Conservation (phyloP, 768 basidiomycete species). For the Lactifluus pinguis region DNA sequence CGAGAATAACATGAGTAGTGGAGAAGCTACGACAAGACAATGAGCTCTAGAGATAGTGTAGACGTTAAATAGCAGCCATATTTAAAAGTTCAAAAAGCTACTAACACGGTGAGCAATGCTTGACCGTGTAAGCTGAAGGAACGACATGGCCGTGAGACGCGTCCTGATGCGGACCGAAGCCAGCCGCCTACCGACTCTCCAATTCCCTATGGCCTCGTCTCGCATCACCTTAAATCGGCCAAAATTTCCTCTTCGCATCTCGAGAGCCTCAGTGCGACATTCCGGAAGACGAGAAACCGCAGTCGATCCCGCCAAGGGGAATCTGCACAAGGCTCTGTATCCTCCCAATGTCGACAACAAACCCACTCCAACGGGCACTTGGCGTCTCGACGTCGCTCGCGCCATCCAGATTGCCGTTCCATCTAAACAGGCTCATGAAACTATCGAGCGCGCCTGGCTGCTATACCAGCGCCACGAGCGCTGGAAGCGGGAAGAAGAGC, state of each 20-base stretch:
- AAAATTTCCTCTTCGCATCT: conserved; percentile 27
- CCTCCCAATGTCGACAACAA: conserved; percentile 65
- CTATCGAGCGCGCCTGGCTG: conserved; percentile 85
- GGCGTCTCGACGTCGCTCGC: conserved; percentile 71
- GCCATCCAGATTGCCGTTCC: conserved; percentile 81
- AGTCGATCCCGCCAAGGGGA: conserved; percentile 56
- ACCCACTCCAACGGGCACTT: conserved; percentile 69
- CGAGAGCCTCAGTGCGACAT: conserved; percentile 32
- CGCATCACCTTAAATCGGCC: conserved; percentile 30
- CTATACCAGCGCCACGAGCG: conserved; percentile 71
- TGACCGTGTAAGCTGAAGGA: background rate
- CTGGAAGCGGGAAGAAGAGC: conserved; percentile 56
- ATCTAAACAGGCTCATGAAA: conserved; percentile 82
- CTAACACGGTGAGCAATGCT: background rate
- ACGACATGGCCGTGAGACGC: conserved; percentile 9
- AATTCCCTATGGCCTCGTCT: conserved; percentile 32
- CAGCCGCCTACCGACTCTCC: background rate
- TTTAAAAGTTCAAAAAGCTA: background rate
- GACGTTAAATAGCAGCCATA: background rate
- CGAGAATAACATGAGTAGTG: conserved; percentile 38
- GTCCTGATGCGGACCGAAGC: background rate
- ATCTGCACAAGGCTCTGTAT: conserved; percentile 73
- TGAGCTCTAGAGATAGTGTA: background rate
- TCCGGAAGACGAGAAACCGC: conserved; percentile 32
- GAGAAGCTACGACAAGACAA: conserved; percentile 41